phyloP scores from a whole-genome alignment of 176 grass and related monocot species.

The Thinopyrum elongatum region DNA sequence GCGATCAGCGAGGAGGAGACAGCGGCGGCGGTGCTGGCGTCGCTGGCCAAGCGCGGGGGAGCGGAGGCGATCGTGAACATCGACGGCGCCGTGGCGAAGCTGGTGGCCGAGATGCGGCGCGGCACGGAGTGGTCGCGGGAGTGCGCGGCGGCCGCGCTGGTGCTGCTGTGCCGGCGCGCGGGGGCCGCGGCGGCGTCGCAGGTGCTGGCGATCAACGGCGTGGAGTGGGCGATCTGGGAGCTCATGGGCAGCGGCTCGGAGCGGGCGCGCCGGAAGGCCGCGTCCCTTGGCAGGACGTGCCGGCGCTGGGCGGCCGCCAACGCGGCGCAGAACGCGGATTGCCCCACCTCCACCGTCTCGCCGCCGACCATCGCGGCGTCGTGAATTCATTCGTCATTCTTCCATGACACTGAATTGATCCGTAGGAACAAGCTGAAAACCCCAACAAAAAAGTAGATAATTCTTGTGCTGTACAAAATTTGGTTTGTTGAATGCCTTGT shows the following conservation, averaged over 20 bases:
- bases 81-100: conserved; percentile 41
- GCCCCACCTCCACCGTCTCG: conserved; percentile 18
- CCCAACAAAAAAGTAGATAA: neutral
- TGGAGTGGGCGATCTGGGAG: conserved; percentile 95
- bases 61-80: conserved; percentile 65
- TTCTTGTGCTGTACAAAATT: conserved; percentile 51
- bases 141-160: conserved; percentile 68
- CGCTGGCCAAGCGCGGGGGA: conserved; percentile 72
- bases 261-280: conserved; percentile 75
- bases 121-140: conserved; percentile 81
- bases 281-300: conserved; percentile 80
- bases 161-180: conserved; percentile 69
- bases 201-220: conserved; percentile 59
- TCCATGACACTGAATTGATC: neutral
- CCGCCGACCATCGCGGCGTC: conserved; percentile 1
- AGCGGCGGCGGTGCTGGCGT: conserved; percentile 51
- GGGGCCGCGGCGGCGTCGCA: conserved; percentile 42
- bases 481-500: neutral
- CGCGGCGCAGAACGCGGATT: conserved; percentile 39
- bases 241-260: conserved; percentile 81
- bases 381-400: neutral
- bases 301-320: conserved; percentile 50
- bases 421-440: neutral
- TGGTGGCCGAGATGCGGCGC: conserved; percentile 58
- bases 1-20: conserved; percentile 43